Conservation (phyloP, 176 grass and related monocot genomes). For the Zoysia japonica region DNA sequence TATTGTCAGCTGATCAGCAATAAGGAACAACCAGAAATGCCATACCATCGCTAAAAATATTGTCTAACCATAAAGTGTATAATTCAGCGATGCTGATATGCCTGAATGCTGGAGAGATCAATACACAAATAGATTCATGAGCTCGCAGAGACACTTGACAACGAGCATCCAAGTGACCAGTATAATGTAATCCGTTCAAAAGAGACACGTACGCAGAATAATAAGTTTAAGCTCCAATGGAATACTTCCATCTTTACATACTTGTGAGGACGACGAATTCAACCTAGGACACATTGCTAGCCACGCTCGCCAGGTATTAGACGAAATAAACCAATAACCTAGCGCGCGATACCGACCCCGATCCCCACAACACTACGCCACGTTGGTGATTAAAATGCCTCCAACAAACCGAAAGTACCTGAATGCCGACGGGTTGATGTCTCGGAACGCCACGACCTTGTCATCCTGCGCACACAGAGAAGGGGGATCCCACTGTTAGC, state of each 20-base stretch:
- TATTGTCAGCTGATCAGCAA: neutral
- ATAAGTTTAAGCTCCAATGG: neutral
- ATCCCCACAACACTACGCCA: neutral
- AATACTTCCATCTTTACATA: neutral
- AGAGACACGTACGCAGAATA: neutral
- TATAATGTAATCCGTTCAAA: neutral
- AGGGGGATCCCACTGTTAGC: neutral
- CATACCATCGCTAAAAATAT: neutral
- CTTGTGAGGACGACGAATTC: neutral
- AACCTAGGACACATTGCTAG: neutral
- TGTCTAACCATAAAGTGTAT: neutral
- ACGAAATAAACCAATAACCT: slow-evolving; percentile 18
- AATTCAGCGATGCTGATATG: neutral
- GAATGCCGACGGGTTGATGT: slow-evolving; percentile 86
- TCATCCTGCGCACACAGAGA: slow-evolving; percentile 62
- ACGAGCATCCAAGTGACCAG: neutral
- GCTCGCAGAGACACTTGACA: neutral
- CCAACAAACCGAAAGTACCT: slow-evolving; percentile 48
- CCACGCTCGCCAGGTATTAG: slow-evolving; percentile 19
- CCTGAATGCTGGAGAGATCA: neutral
- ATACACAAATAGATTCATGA: neutral
- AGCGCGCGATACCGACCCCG: neutral
- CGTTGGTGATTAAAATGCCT: neutral
- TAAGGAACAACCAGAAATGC: neutral
- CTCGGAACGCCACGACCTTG: slow-evolving; percentile 77